Conservation (phyloP, 768 basidiomycete genomes). For the Scleroderma citrinum region DNA sequence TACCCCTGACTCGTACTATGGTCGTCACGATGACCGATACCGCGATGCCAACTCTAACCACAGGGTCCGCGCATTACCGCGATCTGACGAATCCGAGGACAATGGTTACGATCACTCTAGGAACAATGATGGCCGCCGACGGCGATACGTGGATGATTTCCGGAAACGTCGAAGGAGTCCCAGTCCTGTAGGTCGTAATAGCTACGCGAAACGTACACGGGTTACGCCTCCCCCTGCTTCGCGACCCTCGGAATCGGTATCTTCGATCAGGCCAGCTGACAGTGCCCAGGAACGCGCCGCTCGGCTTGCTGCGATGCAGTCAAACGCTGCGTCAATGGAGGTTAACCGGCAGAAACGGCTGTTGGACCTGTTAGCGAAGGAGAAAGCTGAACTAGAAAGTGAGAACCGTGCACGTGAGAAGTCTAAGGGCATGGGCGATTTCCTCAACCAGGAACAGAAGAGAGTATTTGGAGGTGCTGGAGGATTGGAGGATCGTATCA, state of each 20-base stretch:
- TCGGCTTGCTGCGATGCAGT: conserved; percentile 86
- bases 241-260: conserved; percentile 3
- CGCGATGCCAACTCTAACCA: conserved; percentile 2
- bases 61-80: conserved; percentile 37
- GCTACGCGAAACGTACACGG: conserved; percentile 45
- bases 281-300: conserved; percentile 60
- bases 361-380: conserved; percentile 60
- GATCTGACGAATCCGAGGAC: conserved; percentile 50
- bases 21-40: conserved; percentile 9
- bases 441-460: conserved; percentile 80
- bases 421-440: conserved; percentile 73
- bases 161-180: conserved; percentile 37
- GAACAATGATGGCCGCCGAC: conserved; percentile 14
- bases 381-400: conserved; percentile 69
- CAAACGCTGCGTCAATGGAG: conserved; percentile 62
- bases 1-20: conserved; percentile 22
- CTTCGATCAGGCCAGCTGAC: conserved; percentile 14
- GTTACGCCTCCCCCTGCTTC: conserved; percentile 32
- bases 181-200: conserved; percentile 18
- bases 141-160: conserved; percentile 25
- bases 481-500: conserved; percentile 74
- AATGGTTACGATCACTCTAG: conserved; percentile 25
- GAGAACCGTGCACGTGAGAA: conserved; percentile 64
- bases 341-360: conserved; percentile 69
- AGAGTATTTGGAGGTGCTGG: conserved; percentile 75